Evolutionary conservation across 768 basidiomycete species (phyloP).

Genomic region (Agaricus sinodeliciosus): DNA sequence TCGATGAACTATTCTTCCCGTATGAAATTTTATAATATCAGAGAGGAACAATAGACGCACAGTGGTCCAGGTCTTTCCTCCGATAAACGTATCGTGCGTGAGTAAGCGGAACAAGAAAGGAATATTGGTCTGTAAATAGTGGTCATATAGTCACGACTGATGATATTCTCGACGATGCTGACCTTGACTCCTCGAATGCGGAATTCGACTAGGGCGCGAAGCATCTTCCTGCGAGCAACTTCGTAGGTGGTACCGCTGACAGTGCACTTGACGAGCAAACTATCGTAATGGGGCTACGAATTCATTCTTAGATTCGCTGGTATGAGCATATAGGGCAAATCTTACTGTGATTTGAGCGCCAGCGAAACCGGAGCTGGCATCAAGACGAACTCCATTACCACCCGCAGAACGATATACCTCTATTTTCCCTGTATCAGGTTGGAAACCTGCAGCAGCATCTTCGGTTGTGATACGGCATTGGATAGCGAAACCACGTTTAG

Average conservation of each 20-base stretch:
- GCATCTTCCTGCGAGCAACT: constrained; percentile 97
- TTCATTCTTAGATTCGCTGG: neutral
- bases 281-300: constrained; percentile 91
- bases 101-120: constrained; percentile 98
- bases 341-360: constrained; percentile 96
- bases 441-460: constrained; percentile 87
- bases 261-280: constrained; percentile 91
- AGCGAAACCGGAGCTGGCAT: constrained; percentile 95
- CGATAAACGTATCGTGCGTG: constrained; percentile 94
- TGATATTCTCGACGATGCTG: neutral
- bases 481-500: constrained; percentile 94
- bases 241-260: constrained; percentile 98
- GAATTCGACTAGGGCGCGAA: constrained; percentile 99
- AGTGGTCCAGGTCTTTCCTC: constrained; percentile 98
- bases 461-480: constrained; percentile 99
- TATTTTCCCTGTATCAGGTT: constrained; percentile 98
- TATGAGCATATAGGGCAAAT: neutral
- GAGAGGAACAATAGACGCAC: constrained; percentile 9
- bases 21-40: neutral
- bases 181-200: constrained; percentile 98
- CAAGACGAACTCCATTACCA: constrained; percentile 96
- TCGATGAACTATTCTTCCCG: constrained; percentile 78
- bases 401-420: constrained; percentile 98
- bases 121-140: constrained; percentile 81
- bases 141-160: neutral